A percentile compares a stretch with the other conserved stretches of the same genome.
Conservation (phyloP, 495 filamentous ascomycete species). For the Aspergillus baeticus region DNA sequence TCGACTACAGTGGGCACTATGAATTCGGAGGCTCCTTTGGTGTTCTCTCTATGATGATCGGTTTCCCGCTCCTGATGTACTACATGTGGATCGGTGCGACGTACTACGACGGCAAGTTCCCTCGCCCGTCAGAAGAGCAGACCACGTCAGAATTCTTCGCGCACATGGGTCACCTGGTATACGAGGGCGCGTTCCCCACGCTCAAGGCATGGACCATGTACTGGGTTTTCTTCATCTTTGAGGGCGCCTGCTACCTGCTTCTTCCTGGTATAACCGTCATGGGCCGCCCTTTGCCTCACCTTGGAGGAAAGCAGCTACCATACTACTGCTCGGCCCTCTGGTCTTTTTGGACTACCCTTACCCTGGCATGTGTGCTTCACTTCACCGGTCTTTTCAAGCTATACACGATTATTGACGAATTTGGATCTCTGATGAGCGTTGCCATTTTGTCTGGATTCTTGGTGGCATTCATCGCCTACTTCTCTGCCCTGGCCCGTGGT, state of each 20-base stretch:
- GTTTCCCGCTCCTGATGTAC: constrained; percentile 92
- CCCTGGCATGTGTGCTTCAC: constrained; percentile 65
- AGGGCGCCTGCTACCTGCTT: constrained; percentile 75
- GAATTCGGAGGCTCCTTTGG: constrained; percentile 88
- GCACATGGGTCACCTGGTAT: constrained; percentile 67
- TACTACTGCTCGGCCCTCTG: constrained; percentile 93
- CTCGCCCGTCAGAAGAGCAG: constrained; percentile 64
- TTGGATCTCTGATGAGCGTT: constrained; percentile 85
- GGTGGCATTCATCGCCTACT: constrained; percentile 79
- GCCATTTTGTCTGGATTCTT: constrained; percentile 86
- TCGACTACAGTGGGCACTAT: constrained; percentile 77
- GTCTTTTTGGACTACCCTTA: constrained; percentile 85
- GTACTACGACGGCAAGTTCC: constrained; percentile 84
- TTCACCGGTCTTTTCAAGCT: constrained; percentile 81
- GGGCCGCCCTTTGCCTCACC: constrained; percentile 83
- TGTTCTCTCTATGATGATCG: constrained; percentile 80
- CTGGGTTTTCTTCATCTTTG: constrained; percentile 86
- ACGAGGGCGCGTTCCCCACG: constrained; percentile 77
- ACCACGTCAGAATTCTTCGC: constrained; percentile 62
- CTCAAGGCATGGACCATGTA: constrained; percentile 85
- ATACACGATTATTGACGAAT: constrained; percentile 93
- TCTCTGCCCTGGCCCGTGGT: constrained; percentile 76
- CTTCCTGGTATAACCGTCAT: constrained; percentile 81
- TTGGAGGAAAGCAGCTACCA: constrained; percentile 75
- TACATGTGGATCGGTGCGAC: constrained; percentile 98